Base-by-base conservation (phyloP, 257 asterid species). In the Solanum sejunctum region DNA sequence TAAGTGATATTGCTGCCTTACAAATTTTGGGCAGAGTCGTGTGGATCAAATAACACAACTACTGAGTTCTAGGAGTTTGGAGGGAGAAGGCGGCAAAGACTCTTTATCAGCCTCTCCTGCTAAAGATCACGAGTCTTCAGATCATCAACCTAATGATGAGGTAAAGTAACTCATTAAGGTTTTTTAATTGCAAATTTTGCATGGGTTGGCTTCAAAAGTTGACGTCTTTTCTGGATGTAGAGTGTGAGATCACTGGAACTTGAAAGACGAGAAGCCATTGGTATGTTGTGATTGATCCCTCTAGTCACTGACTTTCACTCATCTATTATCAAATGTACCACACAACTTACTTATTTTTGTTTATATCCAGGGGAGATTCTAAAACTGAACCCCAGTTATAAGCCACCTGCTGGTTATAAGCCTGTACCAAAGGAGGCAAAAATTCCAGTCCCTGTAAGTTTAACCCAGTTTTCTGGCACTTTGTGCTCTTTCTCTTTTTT, bases 1-100 rank as follows among this genome's bases (percentile, higher is more conserved):
- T 91, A 86, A 90, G 92, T 94, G 97, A 90, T 92, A 93, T 92
- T 89, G 88, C 92, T 89, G 87, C 92, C 87, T 91, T 94, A 91
- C 89, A 61, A 88, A 90, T 91, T 93, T 96, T 96, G 95, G 91
- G 90, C 98, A 96, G 99, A 89, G 94, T 87, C 95, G 98, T 85
- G 91, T 93, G 70, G 91, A 89, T 85, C 99, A 96, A 93, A 94
- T 96, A 85, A 90, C 94, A 10, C 92, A 94, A 84, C 93, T 89
- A 88, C 92, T 94, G 81, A 88, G 93, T 84, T 84, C 86, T 64
- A 94, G 95, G 84, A 64, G 88, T 18, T 85, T 89, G 92, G 95
- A 88, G 84, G 88, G 87, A 58, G 90, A 84, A 84, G 92, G 84
- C 51, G 83, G 71, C 82, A 89, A 92, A 85, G 92, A 84, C 80